Evolutionary conservation across 805 yeast species (phyloP).

Genomic region (Ogataea trehaloabstinens): DNA sequence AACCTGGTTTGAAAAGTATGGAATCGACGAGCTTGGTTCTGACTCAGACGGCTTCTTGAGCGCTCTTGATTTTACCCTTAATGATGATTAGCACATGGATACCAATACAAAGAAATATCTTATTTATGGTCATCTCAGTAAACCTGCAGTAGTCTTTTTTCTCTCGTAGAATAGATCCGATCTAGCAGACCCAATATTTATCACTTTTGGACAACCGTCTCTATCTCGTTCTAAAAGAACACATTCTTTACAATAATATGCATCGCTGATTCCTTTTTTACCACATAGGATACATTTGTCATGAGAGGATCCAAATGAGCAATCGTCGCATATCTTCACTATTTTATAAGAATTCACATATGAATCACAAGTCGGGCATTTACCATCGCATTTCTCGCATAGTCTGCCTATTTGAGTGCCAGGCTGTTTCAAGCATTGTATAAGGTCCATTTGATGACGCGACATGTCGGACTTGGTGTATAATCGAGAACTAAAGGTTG

Average conservation of each 20-base stretch:
- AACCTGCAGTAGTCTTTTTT: constrained; percentile 31
- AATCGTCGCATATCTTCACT: constrained; percentile 80
- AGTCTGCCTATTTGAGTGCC: constrained; percentile 69
- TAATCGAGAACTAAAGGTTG: no score
- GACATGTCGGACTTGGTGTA: no score
- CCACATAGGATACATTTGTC: constrained; percentile 75
- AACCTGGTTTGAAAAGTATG: no score
- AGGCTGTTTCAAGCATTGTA: constrained; percentile 81
- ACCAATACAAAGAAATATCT: constrained; percentile 1
- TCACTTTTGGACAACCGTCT: constrained; percentile 88
- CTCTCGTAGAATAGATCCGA: constrained; percentile 64
- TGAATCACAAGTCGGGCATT: constrained; percentile 89
- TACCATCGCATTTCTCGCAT: constrained; percentile 86
- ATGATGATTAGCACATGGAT: constrained; percentile 2
- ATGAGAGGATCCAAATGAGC: constrained; percentile 67
- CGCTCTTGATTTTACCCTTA: constrained; percentile 18
- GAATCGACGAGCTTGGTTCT: background rate
- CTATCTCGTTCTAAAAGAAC: constrained; percentile 74
- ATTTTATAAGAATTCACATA: constrained; percentile 65
- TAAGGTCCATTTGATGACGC: constrained; percentile 82
- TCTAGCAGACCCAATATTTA: constrained; percentile 76
- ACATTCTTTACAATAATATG: constrained; percentile 85
- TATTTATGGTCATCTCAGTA: background rate
- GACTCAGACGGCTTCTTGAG: constrained; percentile 17
- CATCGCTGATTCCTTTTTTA: constrained; percentile 59